Evolutionary conservation across 164 flowering plant genomes (phyloP), one percentile per base, ranked within the genome.

Genomic region (Umbilicus rupestris): DNA sequence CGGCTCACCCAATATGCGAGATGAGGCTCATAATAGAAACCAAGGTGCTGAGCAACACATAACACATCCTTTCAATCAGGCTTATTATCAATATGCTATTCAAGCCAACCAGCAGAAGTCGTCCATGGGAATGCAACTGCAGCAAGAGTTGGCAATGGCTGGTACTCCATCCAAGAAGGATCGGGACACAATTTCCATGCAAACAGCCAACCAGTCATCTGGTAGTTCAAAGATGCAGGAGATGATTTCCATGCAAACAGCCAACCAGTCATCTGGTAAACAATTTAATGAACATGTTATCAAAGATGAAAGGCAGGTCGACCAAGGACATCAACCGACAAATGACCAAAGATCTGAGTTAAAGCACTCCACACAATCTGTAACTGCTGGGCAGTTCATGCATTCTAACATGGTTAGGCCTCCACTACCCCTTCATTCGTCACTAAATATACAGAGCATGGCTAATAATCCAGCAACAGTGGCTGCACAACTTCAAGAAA

Each of bases 31-130:
- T 66, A 82, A 71, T 69, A 85, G 83, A 76, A 80, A 74, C 77
- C 94, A 81, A 60, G 83, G 85, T 33, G 57, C 70, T 67, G 97
- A 93, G 72, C 94, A 84, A 63, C 85, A 83, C 55, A 70, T 71
- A 68, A 72, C 74, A 50, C 86, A 82, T 73, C 84, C 90, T 14
- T 74, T 80, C 1, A 86, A 85, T 69, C 97, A 85, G 73, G 91
- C 97, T 65, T 89, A 87, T 71, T 42, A 80, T 39, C 96, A 87
- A 29, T 85, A 83, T 79, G 89, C 92, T 76, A 66, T 80, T 8
- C 94, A 87, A 77, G 84, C 85, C 66, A 73, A 81, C 1, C 94
- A 90, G 66, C 96, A 88, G 76, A 95, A 86, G 77, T 67, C 92
- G 29, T 80, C 77, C 65, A 46, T 76, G 46, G 87, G 81, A 50